Evolutionary conservation across 2,329 filamentous ascomycete species (phyloP).

Genomic region (Aspergillus novofumigatus): DNA sequence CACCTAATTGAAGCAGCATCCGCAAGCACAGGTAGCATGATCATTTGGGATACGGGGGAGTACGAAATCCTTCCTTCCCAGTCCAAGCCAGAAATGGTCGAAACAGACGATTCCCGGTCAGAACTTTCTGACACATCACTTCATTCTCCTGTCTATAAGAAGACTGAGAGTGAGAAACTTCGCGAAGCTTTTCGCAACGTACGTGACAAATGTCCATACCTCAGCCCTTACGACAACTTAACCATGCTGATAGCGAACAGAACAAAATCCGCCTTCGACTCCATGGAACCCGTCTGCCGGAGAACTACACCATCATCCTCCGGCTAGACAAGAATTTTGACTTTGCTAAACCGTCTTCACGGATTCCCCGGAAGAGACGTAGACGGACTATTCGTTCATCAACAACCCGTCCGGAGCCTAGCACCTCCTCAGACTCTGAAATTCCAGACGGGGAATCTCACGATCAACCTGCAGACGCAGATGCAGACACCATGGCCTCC

Average conservation of each 20-base stretch:
- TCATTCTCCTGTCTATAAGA: slow-evolving; percentile 2
- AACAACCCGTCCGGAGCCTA: slow-evolving; percentile 1
- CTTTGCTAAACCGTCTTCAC: slow-evolving; percentile 10
- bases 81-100: slow-evolving; percentile 26
- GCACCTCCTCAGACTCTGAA: slow-evolving; percentile 10
- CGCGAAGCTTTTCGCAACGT: slow-evolving; percentile 48
- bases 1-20: slow-evolving; percentile 59
- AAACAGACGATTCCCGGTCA: slow-evolving; percentile 33
- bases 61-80: slow-evolving; percentile 52
- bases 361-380: slow-evolving; percentile 19
- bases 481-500: not conserved
- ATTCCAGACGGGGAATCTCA: not conserved
- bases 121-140: slow-evolving; percentile 13
- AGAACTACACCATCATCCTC: slow-evolving; percentile 51
- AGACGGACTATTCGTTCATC: slow-evolving; percentile 7
- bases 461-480: not conserved
- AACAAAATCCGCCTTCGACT: slow-evolving; percentile 56
- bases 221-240: not conserved
- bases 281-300: slow-evolving; percentile 52
- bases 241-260: slow-evolving; percentile 11
- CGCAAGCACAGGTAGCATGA: slow-evolving; percentile 51
- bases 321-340: slow-evolving; percentile 41
- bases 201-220: not conserved
- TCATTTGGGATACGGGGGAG: slow-evolving; percentile 61
- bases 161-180: slow-evolving; percentile 44